Base-by-base conservation (phyloP, 495 filamentous ascomycete genomes). In the Chaetomium tenue region DNA sequence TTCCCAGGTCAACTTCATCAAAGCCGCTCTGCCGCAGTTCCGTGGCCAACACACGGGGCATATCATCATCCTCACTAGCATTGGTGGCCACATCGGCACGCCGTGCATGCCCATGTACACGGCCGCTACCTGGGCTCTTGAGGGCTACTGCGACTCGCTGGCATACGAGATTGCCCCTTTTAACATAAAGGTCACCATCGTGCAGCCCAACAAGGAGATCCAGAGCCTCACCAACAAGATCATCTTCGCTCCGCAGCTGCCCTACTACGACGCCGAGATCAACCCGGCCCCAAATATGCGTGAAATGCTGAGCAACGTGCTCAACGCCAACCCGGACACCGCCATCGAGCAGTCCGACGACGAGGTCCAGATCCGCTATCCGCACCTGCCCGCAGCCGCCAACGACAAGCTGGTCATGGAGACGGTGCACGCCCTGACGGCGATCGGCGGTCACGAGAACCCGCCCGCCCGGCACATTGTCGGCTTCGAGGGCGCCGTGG, bases 151-250 rank as follows among this genome's bases (percentile, higher is more conserved):
- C 77, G 93, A 97, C 84, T 94, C 91, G 54, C 81, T 98, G 13
- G 93, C 93, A 1, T 98, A 96, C 78, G 94, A 98, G 77, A 89
- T 98, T 59, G 94, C 94, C 0, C 94, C 94, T 1, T 98, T 97
- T 82, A 96, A 96, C 75, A 86, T 98, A 81, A 96, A 93, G 75
- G 84, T 97, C 69, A 96, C 91, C 44, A 93, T 98, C 69, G 86
- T 98, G 50, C 94, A 98, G 78, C 91, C 93, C 62, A 83, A 84
- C 70, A 84, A 86, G 74, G 92, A 97, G 77, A 90, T 95, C 66
- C 83, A 85, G 69, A 86, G 91, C 52, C 83, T 97, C 58, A 93
- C 89, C 48, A 94, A 95, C 77, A 86, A 89, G 58, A 89, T 97
- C 67, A 89, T 88, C 63, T 88, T 89, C 64, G 89, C 90, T 0